These are phyloP conservation scores for Lachancea nothofagi DNA, from an alignment of 805 yeast species.

Conservation along the genomic window DNA sequence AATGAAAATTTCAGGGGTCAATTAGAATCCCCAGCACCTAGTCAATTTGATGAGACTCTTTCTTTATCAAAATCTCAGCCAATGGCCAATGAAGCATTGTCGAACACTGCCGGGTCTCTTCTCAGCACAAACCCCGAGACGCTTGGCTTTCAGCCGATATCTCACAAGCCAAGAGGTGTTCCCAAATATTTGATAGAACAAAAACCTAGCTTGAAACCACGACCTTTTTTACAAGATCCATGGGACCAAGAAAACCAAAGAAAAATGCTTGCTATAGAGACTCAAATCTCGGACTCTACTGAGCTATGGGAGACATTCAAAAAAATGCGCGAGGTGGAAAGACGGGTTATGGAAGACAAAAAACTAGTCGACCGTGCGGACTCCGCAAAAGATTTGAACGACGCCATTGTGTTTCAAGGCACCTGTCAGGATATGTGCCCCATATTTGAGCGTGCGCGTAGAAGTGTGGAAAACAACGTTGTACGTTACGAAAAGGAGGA, in stretches of 20 bases:
- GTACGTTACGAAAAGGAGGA: slow-evolving; percentile 70
- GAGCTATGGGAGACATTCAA: slow-evolving; percentile 72
- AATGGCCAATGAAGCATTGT: background rate
- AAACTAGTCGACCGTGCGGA: slow-evolving; percentile 88
- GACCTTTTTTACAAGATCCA: slow-evolving; percentile 34
- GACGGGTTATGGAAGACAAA: slow-evolving; percentile 68
- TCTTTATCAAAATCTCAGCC: background rate
- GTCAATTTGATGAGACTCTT: background rate
- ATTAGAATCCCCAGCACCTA: background rate
- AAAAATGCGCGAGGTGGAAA: slow-evolving; percentile 65
- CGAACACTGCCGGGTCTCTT: background rate
- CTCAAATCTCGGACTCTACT: slow-evolving; percentile 51
- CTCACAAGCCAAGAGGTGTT: slow-evolving; percentile 24
- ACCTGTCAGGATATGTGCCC: slow-evolving; percentile 96
- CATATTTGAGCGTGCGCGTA: slow-evolving; percentile 78
- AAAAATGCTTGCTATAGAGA: slow-evolving; percentile 50
- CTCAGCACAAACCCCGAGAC: slow-evolving; percentile 14
- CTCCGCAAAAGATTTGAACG: slow-evolving; percentile 71
- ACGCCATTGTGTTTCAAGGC: slow-evolving; percentile 84
- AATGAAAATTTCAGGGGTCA: background rate
- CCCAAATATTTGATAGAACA: slow-evolving; percentile 37
- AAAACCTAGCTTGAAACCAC: slow-evolving; percentile 33
- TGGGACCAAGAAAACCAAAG: slow-evolving; percentile 80
- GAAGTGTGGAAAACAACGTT: slow-evolving; percentile 84
- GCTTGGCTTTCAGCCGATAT: slow-evolving; percentile 18